phyloP scores from a whole-genome alignment of 768 basidiomycete genomes.

The Auriscalpium microsporum region DNA sequence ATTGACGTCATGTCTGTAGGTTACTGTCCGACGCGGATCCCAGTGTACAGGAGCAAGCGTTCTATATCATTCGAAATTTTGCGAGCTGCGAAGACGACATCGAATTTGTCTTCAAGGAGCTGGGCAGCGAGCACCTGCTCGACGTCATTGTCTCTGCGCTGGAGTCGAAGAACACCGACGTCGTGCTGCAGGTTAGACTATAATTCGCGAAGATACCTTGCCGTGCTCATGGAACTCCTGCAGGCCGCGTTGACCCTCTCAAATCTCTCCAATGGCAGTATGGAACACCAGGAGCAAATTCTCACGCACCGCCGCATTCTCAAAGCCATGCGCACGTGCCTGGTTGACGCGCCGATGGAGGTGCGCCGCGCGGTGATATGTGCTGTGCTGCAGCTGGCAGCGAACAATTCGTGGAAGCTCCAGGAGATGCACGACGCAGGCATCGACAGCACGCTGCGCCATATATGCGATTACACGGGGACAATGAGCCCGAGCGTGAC shows the following conservation, averaged over 20 bases:
- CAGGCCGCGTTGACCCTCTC: conserved; percentile 56
- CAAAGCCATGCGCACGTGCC: conserved; percentile 41
- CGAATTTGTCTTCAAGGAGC: conserved; percentile 45
- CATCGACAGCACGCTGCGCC: conserved; percentile 36
- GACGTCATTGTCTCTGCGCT: conserved; percentile 40
- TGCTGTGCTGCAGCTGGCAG: conserved; percentile 51
- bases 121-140: conserved; percentile 41
- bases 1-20: conserved; percentile 25
- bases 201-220: not conserved
- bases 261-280: conserved; percentile 57
- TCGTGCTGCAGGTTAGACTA: conserved; percentile 40
- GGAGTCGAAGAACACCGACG: conserved; percentile 42
- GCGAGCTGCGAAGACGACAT: conserved; percentile 60
- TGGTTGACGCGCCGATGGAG: conserved; percentile 51
- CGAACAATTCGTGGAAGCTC: conserved; percentile 28
- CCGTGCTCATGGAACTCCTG: not conserved
- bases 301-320: conserved; percentile 46
- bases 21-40: conserved; percentile 44
- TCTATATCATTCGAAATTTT: conserved; percentile 59
- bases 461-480: conserved; percentile 33
- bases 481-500: conserved; percentile 24
- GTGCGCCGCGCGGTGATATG: conserved; percentile 53
- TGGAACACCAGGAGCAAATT: conserved; percentile 42
- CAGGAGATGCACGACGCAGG: conserved; percentile 34
- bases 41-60: conserved; percentile 62